Evolutionary conservation across 2,329 filamentous ascomycete genomes (phyloP).

Genomic region (Monilinia aucupariae): DNA sequence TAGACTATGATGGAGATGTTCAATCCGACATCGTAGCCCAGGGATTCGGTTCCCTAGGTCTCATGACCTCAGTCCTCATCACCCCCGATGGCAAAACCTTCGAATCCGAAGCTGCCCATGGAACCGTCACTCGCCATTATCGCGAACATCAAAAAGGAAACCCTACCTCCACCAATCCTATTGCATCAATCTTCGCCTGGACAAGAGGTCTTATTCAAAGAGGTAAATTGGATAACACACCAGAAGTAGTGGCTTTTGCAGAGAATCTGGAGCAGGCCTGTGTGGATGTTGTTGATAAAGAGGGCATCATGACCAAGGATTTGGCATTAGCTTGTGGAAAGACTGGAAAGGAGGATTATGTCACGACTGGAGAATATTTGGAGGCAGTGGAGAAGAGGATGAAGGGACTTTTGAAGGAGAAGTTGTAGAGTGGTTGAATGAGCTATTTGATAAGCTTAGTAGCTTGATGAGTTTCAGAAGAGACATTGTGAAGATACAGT

Average conservation of each 20-base stretch:
- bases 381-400: slow-evolving; percentile 86
- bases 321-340: slow-evolving; percentile 91
- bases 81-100: slow-evolving; percentile 96
- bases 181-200: slow-evolving; percentile 99
- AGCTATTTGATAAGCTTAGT: neutral
- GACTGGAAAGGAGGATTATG: slow-evolving; percentile 76
- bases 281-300: slow-evolving; percentile 85
- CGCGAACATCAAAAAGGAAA: slow-evolving; percentile 97
- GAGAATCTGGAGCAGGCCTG: slow-evolving; percentile 90
- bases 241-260: slow-evolving; percentile 84
- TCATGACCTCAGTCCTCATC: slow-evolving; percentile 97
- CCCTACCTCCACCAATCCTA: slow-evolving; percentile 97
- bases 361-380: slow-evolving; percentile 88
- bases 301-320: slow-evolving; percentile 99
- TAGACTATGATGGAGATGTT: slow-evolving; percentile 98
- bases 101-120: slow-evolving; percentile 96
- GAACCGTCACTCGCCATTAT: slow-evolving; percentile 97
- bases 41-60: slow-evolving; percentile 93
- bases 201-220: slow-evolving; percentile 90
- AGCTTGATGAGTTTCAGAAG: neutral
- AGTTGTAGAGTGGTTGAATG: slow-evolving; percentile 50
- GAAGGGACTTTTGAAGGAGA: slow-evolving; percentile 72
- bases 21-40: slow-evolving; percentile 98
- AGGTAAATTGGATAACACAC: slow-evolving; percentile 87
- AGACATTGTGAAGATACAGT: neutral